Conservation (phyloP, 169 alveolate genomes). For the Plasmodium inui region DNA sequence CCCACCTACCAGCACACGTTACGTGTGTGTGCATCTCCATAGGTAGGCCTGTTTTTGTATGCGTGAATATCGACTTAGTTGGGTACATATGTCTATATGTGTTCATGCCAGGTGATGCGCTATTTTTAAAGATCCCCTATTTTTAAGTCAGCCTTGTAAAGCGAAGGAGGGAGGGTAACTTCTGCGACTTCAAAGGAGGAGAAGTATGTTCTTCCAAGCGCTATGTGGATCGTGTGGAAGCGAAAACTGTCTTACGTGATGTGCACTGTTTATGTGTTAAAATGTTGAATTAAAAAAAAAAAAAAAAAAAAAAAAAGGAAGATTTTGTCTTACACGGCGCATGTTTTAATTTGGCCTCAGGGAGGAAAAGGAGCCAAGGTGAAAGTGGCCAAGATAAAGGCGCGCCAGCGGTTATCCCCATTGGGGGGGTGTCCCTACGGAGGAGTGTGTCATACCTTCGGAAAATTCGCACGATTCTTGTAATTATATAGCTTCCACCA, state of each 20-base stretch:
- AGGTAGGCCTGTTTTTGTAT: not conserved
- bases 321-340: not conserved
- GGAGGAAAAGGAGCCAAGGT: not conserved
- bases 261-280: not conserved
- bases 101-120: not conserved
- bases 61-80: not conserved
- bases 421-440: not conserved
- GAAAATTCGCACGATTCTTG: not conserved
- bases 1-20: not conserved
- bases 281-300: not conserved
- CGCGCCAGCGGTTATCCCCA: not conserved
- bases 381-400: not conserved
- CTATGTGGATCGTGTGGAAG: not conserved
- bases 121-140: not conserved
- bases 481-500: not conserved
- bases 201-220: not conserved
- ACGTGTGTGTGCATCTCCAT: not conserved
- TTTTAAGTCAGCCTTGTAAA: not conserved
- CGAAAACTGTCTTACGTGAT: not conserved
- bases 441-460: not conserved
- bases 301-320: not conserved
- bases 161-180: slow-evolving; percentile 1
- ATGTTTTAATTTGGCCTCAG: not conserved
- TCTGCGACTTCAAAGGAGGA: not conserved
- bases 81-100: not conserved